These are phyloP conservation scores for Scutellaria barbata DNA, from an alignment of 257 asterid species.

Conservation along the genomic window DNA sequence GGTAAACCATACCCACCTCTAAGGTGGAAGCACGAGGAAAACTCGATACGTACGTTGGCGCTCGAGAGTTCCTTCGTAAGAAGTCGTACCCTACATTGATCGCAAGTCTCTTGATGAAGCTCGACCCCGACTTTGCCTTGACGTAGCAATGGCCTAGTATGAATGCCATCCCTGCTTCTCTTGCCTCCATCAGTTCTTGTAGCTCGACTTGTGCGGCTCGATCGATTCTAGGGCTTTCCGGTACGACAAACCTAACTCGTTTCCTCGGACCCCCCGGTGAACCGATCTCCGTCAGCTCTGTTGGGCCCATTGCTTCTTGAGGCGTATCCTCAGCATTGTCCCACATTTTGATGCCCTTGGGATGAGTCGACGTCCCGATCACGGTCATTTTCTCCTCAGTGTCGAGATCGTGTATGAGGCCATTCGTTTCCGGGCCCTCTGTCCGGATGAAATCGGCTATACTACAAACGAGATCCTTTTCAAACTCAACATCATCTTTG, in stretches of 20 bases:
- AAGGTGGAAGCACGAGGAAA: conserved; percentile 88
- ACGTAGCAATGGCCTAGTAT: conserved; percentile 83
- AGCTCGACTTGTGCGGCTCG: conserved; percentile 53
- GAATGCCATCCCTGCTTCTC: conserved; percentile 94
- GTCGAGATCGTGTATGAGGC: conserved; percentile 36
- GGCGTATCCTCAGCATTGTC: conserved; percentile 46
- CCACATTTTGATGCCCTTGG: conserved; percentile 47
- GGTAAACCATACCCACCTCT: conserved; percentile 95
- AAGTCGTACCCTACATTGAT: conserved; percentile 76
- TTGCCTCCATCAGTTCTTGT: conserved; percentile 74
- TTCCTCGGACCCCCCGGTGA: conserved; percentile 53
- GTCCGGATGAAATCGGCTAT: conserved; percentile 86
- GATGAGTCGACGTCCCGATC: conserved; percentile 62
- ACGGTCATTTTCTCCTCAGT: conserved; percentile 68
- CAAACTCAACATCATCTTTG: conserved; percentile 79
- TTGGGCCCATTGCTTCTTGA: conserved; percentile 39
- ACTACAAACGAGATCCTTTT: conserved; percentile 78
- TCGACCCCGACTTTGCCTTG: conserved; percentile 78
- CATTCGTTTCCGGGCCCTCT: conserved; percentile 48
- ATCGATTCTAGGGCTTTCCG: conserved; percentile 62
- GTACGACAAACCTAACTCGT: conserved; percentile 72
- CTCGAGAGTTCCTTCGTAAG: conserved; percentile 79
- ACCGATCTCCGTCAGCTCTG: conserved; percentile 44
- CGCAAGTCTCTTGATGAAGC: conserved; percentile 65
- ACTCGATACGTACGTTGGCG: conserved; percentile 75